Conservation (phyloP, 2,329 filamentous ascomycete genomes). For the Emydomyces testavorans region DNA sequence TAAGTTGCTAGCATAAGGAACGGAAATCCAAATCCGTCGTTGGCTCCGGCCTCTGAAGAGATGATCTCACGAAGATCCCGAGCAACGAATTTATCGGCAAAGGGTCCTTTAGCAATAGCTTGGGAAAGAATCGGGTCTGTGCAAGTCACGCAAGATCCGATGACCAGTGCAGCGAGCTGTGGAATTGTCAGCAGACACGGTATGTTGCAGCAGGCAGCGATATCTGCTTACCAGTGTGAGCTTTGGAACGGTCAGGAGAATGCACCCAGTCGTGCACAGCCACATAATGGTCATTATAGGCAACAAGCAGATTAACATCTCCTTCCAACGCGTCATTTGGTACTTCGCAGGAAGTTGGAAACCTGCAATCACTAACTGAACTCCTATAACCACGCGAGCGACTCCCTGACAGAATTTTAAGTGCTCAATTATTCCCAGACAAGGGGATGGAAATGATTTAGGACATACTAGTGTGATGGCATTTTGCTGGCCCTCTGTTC, state of each 20-base stretch:
- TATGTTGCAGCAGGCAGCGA: background rate
- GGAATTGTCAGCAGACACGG: background rate
- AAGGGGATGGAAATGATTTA: background rate
- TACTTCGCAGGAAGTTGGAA: slow-evolving; percentile 52
- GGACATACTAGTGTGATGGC: slow-evolving; percentile 34
- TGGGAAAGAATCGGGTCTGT: slow-evolving; percentile 54
- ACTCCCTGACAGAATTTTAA: slow-evolving; percentile 29
- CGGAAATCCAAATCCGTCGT: slow-evolving; percentile 52
- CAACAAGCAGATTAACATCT: slow-evolving; percentile 45
- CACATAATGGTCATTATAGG: slow-evolving; percentile 54
- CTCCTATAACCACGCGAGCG: slow-evolving; percentile 49
- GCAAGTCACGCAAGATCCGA: slow-evolving; percentile 50
- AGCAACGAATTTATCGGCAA: slow-evolving; percentile 51
- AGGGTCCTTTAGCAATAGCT: slow-evolving; percentile 51
- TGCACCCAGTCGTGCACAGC: slow-evolving; percentile 47
- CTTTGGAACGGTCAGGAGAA: slow-evolving; percentile 45
- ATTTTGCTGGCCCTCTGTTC: slow-evolving; percentile 25
- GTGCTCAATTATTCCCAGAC: background rate
- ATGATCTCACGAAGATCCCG: slow-evolving; percentile 50
- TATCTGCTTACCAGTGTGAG: slow-evolving; percentile 35
- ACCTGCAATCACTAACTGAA: slow-evolving; percentile 53
- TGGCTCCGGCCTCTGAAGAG: slow-evolving; percentile 50
- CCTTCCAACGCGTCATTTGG: slow-evolving; percentile 39
- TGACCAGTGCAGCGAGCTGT: slow-evolving; percentile 43
- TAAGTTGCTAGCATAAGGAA: slow-evolving; percentile 50